Evolutionary conservation across 2,329 filamentous ascomycete species (phyloP), one percentile per base, ranked within the genome.

Genomic region (Dryadomyces quercus-mongolicae): DNA sequence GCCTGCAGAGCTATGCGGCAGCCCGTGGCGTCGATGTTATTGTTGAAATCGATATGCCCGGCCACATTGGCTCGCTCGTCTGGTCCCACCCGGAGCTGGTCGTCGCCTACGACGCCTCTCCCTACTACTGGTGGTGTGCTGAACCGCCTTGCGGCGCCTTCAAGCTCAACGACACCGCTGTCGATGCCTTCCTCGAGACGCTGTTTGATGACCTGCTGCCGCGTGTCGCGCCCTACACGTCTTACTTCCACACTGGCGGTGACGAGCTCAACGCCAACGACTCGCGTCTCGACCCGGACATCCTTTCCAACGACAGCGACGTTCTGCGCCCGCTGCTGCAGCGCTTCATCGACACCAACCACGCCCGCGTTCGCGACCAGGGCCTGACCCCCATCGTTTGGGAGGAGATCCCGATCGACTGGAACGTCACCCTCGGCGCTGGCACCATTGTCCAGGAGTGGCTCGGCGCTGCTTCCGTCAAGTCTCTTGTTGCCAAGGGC

Each of bases 241-340:
- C 80, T 7, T 81, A 92, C 70, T 94, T 92, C 73, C 89, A 95
- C 70, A 86, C 86, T 1, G 90, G 90, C 47, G 90, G 90, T 54
- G 90, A 95, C 63, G 90, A 95, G 71, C 81, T 94, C 57, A 92
- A 93, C 67, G 75, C 74, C 57, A 84, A 91, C 62, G 80, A 84
- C 52, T 91, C 88, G 63, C 73, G 73, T 44, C 76, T 92, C 12
- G 89, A 95, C 64, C 79, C 84, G 5, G 85, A 80, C 1, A 81
- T 95, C 42, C 67, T 74, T 6, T 86, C 83, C 36, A 88, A 85
- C 64, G 72, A 82, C 53, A 71, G 75, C 0, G 67, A 71, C 1
- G 76, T 92, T 15, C 71, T 95, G 42, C 76, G 80, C 63, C 87
- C 89, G 2, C 74, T 93, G 21, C 76, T 95, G 65, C 88, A 95